Conservation (phyloP, 2,329 filamentous ascomycete species). For the Fusarium buxicola region DNA sequence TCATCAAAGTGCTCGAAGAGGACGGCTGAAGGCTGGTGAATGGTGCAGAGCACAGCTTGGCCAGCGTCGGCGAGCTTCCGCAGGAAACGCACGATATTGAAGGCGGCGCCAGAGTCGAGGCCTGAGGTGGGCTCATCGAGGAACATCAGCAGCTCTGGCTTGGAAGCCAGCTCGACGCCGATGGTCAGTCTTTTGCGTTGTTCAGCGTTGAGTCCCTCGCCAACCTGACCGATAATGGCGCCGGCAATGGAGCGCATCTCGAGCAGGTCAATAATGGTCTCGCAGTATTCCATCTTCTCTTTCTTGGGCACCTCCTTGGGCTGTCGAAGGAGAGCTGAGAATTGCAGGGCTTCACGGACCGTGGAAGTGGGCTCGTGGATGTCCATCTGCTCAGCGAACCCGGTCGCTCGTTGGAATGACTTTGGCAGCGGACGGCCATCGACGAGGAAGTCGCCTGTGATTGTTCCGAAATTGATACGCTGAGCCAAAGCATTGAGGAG, state of each 20-base stretch:
- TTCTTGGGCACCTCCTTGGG: constrained; percentile 64
- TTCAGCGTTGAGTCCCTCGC: constrained; percentile 70
- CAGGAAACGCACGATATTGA: constrained; percentile 71
- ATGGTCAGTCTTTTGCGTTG: constrained; percentile 69
- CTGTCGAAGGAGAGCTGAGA: constrained; percentile 74
- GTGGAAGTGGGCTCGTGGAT: constrained; percentile 75
- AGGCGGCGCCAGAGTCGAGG: constrained; percentile 68
- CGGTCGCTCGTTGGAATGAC: constrained; percentile 84
- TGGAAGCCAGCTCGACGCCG: constrained; percentile 66
- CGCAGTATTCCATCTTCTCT: constrained; percentile 76
- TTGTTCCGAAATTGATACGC: constrained; percentile 80
- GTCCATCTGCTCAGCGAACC: constrained; percentile 74
- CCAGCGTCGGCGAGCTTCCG: constrained; percentile 70
- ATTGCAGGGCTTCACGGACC: constrained; percentile 73
- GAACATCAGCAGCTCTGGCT: constrained; percentile 71
- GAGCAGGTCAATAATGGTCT: constrained; percentile 74
- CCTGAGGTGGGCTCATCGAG: constrained; percentile 72
- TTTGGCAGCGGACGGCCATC: constrained; percentile 77
- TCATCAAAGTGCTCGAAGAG: constrained; percentile 69
- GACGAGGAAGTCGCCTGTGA: constrained; percentile 82
- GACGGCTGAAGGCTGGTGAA: constrained; percentile 68
- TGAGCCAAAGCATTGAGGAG: constrained; percentile 79
- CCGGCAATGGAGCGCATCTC: constrained; percentile 76
- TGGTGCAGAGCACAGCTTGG: constrained; percentile 70
- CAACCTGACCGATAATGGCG: constrained; percentile 70